These are phyloP conservation scores for Apiospora malaysiana DNA, from an alignment of 2,329 filamentous ascomycete genomes.

Conservation along the genomic window DNA sequence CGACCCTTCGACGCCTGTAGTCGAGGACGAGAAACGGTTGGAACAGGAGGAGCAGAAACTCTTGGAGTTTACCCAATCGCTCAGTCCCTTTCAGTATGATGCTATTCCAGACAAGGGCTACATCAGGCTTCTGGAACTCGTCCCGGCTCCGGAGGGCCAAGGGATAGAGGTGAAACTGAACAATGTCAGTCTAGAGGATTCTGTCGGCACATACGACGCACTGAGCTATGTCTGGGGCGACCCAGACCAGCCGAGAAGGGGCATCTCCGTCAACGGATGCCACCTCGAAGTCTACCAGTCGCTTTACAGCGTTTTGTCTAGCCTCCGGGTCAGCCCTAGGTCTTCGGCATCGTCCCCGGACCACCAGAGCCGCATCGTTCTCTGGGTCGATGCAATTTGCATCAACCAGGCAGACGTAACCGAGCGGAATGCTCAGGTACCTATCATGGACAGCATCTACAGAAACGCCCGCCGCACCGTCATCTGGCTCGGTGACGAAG, in stretches of 20 bases:
- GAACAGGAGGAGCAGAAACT: background rate
- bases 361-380: background rate
- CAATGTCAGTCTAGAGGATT: background rate
- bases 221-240: slow-evolving; percentile 21
- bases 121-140: slow-evolving; percentile 1
- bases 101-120: background rate
- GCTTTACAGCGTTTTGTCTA: background rate
- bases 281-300: background rate
- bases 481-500: slow-evolving; percentile 20
- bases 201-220: slow-evolving; percentile 1
- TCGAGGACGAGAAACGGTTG: background rate
- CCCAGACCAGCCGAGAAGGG: background rate
- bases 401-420: slow-evolving; percentile 24
- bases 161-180: background rate
- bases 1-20: background rate
- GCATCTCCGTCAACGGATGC: background rate
- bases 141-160: background rate
- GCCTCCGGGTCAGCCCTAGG: background rate
- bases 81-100: background rate
- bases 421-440: slow-evolving; percentile 23
- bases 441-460: slow-evolving; percentile 27
- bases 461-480: slow-evolving; percentile 10
- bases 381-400: slow-evolving; percentile 29
- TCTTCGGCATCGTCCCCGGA: background rate
- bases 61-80: background rate